Conservation (phyloP, 139 green algal species). For the Tetratostichococcus sp. region DNA sequence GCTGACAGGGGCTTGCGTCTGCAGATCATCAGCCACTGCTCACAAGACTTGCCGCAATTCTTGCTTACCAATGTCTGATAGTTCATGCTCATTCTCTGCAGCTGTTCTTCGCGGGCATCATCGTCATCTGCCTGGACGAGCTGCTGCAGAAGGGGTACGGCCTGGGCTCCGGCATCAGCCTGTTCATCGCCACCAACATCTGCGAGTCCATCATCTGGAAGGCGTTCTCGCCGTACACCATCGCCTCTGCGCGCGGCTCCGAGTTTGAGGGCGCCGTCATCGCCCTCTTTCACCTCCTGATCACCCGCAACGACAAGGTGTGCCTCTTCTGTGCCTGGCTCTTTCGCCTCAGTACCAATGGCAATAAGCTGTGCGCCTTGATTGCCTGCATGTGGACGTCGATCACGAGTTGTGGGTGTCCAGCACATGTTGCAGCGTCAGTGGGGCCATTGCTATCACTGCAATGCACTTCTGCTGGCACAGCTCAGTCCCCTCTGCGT, state of each 20-base stretch:
- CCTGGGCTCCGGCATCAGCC: slow-evolving; percentile 95
- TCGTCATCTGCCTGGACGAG: slow-evolving; percentile 99
- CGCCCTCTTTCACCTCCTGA: slow-evolving; percentile 92
- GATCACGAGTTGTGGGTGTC: too few relatives aligned
- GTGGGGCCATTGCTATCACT: too few relatives aligned
- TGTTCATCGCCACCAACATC: slow-evolving; percentile 99
- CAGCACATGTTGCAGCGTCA: too few relatives aligned
- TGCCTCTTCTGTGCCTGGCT: not conserved
- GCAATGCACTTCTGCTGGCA: too few relatives aligned
- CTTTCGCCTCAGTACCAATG: too few relatives aligned
- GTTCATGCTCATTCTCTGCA: slow-evolving; percentile 36
- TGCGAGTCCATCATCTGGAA: slow-evolving; percentile 99
- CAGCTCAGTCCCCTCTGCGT: too few relatives aligned
- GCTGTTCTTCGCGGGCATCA: slow-evolving; percentile 96
- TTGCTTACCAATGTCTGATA: too few relatives aligned
- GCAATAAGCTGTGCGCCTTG: too few relatives aligned
- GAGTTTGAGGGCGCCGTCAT: slow-evolving; percentile 99
- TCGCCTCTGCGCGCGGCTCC: slow-evolving; percentile 69
- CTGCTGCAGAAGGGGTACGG: slow-evolving; percentile 97
- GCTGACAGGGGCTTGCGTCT: too few relatives aligned
- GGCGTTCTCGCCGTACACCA: slow-evolving; percentile 88
- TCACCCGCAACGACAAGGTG: slow-evolving; percentile 93
- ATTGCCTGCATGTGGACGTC: too few relatives aligned
- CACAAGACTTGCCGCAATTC: too few relatives aligned
- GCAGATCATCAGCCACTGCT: too few relatives aligned